A percentile compares a stretch with the other conserved stretches of the same genome.
Evolutionary conservation across 495 filamentous ascomycete genomes (phyloP).

Genomic region (Podospora appendiculata): DNA sequence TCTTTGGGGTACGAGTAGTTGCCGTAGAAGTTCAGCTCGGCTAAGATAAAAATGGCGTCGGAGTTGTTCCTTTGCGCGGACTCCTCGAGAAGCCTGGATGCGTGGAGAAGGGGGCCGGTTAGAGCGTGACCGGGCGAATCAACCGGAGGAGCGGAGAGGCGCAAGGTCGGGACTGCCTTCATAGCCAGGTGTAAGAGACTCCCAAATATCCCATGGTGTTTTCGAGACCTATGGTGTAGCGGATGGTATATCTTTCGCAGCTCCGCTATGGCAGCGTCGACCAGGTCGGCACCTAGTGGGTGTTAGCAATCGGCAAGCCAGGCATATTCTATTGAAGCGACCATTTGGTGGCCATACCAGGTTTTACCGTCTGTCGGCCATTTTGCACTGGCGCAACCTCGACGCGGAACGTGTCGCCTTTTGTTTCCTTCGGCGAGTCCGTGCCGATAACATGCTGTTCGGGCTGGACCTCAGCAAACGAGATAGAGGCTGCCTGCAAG

Average conservation of each 20-base stretch:
- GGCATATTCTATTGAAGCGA: not conserved
- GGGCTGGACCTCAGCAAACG: conserved; percentile 22
- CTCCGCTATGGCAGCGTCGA: conserved; percentile 33
- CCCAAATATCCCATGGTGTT: conserved; percentile 30
- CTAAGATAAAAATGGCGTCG: conserved; percentile 85
- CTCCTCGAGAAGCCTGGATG: conserved; percentile 65
- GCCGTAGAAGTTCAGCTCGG: conserved; percentile 94
- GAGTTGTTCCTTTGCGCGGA: conserved; percentile 70
- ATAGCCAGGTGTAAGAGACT: conserved; percentile 25
- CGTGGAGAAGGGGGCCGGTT: conserved; percentile 40
- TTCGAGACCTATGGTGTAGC: conserved; percentile 25
- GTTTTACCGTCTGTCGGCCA: conserved; percentile 12
- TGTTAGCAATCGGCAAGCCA: conserved; percentile 5
- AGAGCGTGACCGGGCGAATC: conserved; percentile 18
- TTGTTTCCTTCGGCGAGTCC: conserved; percentile 12
- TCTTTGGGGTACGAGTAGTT: conserved; percentile 85
- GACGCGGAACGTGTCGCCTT: conserved; percentile 18
- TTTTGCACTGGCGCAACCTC: conserved; percentile 16
- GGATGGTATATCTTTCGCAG: conserved; percentile 35
- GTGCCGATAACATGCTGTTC: conserved; percentile 26
- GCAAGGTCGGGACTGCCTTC: conserved; percentile 36
- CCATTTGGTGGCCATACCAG: conserved; percentile 18
- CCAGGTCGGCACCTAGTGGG: conserved; percentile 34
- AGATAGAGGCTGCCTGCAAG: conserved; percentile 32
- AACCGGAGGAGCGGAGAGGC: conserved; percentile 29